Evolutionary conservation across 495 filamentous ascomycete genomes (phyloP), one percentile per base, ranked within the genome.

Genomic region (Podospora anserina): DNA sequence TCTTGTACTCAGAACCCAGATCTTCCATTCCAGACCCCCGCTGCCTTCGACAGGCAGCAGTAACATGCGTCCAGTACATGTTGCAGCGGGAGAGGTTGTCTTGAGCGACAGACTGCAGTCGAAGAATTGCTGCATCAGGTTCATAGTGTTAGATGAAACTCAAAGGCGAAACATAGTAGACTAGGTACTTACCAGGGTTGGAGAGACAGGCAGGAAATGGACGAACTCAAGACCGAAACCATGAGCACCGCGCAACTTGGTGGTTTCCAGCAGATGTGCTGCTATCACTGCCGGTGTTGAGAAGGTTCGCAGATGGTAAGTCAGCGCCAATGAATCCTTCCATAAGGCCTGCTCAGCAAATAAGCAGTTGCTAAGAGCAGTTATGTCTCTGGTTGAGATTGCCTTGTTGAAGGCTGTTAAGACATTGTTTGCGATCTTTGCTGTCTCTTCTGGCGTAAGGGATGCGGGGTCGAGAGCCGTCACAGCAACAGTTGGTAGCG

Each of bases 1-100:
- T 74, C 77, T 76, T 0, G 78, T 80, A 64, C 65, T 61, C 28
- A 80, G 61, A 11, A 70, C 56, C 77, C 78, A 80, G 44, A 80
- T 74, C 65, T 78, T 80, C 76, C 77, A 80, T 28, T 70, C 54
- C 4, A 61, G 61, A 23, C 26, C 44, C 19, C 19, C 64, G 54
- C 65, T n/a, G 6, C 49, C 30, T 39, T 67, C 63, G 20, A 63
- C 32, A 2, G 78, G 76, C 7, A 80, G 30, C 16, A 80, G 71
- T 0, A 78, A 20, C 62, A 80, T 15, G 20, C 68, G 70, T 19
- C 78, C 78, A 23, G 56, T 64, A 62, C 72, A 76, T 18, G 4
- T 67, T 18, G 71, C 69, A 1, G 64, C 75, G 1, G 75, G 77
- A 0, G 69, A 64, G n/a, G 23, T 49, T 1, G 75, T 78, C 39